phyloP scores from a whole-genome alignment of 202 grass and related monocot genomes.

The Panicum hallii region DNA sequence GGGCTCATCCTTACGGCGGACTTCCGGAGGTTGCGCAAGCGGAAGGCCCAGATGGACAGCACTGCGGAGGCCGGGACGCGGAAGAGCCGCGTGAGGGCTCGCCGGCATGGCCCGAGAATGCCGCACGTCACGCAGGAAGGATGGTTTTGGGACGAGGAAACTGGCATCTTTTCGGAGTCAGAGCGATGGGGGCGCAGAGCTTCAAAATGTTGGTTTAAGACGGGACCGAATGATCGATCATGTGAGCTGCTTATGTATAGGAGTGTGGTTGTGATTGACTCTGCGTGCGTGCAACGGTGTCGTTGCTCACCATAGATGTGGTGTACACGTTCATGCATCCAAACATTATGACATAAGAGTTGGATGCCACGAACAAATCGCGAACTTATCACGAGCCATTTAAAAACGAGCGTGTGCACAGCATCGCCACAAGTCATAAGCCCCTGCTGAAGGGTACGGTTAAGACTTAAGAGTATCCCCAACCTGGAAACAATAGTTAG shows the following conservation, averaged over 20 bases:
- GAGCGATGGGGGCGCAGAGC: no score
- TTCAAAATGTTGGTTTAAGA: neutral
- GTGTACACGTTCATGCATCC: neutral
- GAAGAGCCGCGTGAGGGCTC: constrained; percentile 52
- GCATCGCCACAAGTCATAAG: no score
- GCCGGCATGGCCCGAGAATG: constrained; percentile 53
- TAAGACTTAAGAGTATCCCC: no score
- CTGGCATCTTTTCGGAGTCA: constrained; percentile 11
- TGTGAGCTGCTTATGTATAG: neutral
- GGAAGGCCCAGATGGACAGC: constrained; percentile 51
- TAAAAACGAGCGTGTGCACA: neutral
- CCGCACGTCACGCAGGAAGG: constrained; percentile 48
- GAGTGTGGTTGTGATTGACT: constrained; percentile 6
- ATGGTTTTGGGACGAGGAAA: constrained; percentile 10
- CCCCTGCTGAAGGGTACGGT: no score
- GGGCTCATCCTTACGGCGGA: constrained; percentile 56
- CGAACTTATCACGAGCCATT: neutral
- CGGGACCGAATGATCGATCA: neutral
- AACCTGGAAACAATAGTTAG: no score
- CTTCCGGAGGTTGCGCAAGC: constrained; percentile 59
- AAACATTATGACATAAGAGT: neutral
- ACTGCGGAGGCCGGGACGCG: constrained; percentile 31
- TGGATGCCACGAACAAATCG: neutral
- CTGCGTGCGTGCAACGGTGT: neutral
- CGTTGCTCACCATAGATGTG: neutral